Conservation (phyloP, 768 basidiomycete species). For the Porphyrellus cyaneotinctus region DNA sequence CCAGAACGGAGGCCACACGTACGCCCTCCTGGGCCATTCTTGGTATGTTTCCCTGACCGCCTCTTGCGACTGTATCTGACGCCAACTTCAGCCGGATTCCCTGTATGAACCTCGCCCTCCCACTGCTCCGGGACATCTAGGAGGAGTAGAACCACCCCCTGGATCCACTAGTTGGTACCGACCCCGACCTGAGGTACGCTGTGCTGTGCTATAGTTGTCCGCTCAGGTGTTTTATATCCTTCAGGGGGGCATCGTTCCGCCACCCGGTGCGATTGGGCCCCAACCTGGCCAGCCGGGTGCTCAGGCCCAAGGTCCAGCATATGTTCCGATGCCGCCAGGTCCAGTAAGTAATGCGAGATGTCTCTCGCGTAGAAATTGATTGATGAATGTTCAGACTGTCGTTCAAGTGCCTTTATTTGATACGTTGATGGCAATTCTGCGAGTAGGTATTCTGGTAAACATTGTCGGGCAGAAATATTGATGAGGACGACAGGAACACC, state of each 20-base stretch:
- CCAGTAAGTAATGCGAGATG: constrained; percentile 41
- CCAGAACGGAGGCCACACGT: constrained; percentile 23
- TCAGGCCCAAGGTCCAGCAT: constrained; percentile 27
- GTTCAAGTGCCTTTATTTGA: constrained; percentile 66
- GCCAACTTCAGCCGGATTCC: constrained; percentile 12
- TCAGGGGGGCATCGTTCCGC: constrained; percentile 22
- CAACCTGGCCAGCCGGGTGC: constrained; percentile 21
- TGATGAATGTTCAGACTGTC: constrained; percentile 41
- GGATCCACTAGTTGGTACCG: constrained; percentile 24
- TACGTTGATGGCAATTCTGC: constrained; percentile 62
- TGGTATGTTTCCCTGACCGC: constrained; percentile 12
- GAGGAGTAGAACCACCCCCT: constrained; percentile 12
- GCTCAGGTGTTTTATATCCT: not conserved
- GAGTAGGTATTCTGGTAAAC: constrained; percentile 40
- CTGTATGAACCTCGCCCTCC: constrained; percentile 23
- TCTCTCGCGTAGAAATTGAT: not conserved
- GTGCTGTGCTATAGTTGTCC: not conserved
- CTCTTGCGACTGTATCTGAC: constrained; percentile 6
- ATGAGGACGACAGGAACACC: constrained; percentile 57
- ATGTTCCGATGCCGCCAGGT: constrained; percentile 46
- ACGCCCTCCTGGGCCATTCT: constrained; percentile 17
- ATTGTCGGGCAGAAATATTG: constrained; percentile 3
- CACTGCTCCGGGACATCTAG: constrained; percentile 23
- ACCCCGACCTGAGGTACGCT: constrained; percentile 18
- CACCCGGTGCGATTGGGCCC: constrained; percentile 23